Evolutionary conservation across 768 basidiomycete genomes (phyloP), one percentile per base, ranked within the genome.

Genomic region (Rhodotorula toruloides): DNA sequence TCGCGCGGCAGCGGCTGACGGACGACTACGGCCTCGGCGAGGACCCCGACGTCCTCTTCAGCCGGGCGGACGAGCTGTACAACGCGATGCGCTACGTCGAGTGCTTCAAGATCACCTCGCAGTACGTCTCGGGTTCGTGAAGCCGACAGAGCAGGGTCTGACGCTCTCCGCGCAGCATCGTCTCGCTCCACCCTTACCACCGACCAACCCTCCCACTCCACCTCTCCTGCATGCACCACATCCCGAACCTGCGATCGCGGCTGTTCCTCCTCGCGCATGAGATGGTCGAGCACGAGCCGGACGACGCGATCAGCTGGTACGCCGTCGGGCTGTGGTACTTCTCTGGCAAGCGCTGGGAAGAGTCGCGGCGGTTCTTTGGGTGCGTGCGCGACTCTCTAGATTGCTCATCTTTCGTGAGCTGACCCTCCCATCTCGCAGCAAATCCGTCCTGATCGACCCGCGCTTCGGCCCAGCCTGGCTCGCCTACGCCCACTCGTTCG

Each of bases 261-360:
- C 84, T 99, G 11, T 99, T 97, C 79, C 87, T 99, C 68, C 83
- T 98, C 44, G 96, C 96, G 1, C 96, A 98, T 74, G 90, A 96
- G 75, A 84, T 99, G 76, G 92, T 97, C 25, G 90, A 97, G 60
- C 85, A 85, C 53, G 93, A 97, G 75, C 93, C 96, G 0, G 90
- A 92, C 74, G 87, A 89, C 48, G 86, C 91, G 1, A 84, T 90
- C 58, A 93, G 90, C 72, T 99, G 96, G 96, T 99, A 98, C 78
- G 91, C 96, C 8, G 96, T 98, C 31, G 96, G 93, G 0, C 85
- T 97, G 29, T 99, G 93, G 89, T 98, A 99, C 78, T 83, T 94
- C 61, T 84, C 86, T 39, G 85, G 85, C 36, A 83, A 84, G 56
- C 90, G 93, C 74, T 99, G 89, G 88, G 80, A 86, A 17, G 90